Percentiles rank a stretch among this genome's conserved stretches.
These are phyloP conservation scores for Olyra latifolia DNA, from an alignment of 176 grass and related monocot genomes.

Conservation along the genomic window DNA sequence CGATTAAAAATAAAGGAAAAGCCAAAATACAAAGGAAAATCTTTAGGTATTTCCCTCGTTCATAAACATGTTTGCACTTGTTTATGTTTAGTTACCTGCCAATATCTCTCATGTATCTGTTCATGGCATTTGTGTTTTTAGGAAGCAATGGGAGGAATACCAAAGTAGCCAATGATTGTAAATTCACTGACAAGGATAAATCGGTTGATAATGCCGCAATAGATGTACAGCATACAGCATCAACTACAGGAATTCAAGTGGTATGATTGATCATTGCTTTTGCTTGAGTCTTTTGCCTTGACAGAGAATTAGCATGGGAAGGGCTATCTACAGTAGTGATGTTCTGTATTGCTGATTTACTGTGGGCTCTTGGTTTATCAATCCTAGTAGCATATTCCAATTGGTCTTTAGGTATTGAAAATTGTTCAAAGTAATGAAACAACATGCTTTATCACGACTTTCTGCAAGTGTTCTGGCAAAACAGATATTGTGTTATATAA, in stretches of 20 bases:
- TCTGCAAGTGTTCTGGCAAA: neutral
- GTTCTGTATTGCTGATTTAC: neutral
- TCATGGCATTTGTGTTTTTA: constrained; percentile 26
- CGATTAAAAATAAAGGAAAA: constrained; percentile 59
- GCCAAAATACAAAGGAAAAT: constrained; percentile 37
- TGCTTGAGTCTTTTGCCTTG: neutral
- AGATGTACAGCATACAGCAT: constrained; percentile 30
- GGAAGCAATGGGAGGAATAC: constrained; percentile 27
- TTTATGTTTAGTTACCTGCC: neutral
- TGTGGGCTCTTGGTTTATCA: neutral
- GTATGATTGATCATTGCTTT: constrained; percentile 35
- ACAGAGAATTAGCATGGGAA: neutral
- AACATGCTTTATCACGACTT: neutral
- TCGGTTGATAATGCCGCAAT: neutral
- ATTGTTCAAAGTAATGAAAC: constrained; percentile 15
- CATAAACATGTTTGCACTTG: neutral
- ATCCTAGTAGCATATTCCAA: neutral
- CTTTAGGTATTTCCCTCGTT: constrained; percentile 39
- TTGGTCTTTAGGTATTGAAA: constrained; percentile 21
- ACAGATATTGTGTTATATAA: neutral
- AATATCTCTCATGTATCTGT: constrained; percentile 10
- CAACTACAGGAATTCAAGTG: constrained; percentile 29
- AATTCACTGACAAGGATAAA: constrained; percentile 30
- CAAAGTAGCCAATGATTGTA: constrained; percentile 22
- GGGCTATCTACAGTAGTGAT: neutral